Conservation (phyloP, 2,329 filamentous ascomycete species). For the Pyrenophora seminiperda region DNA sequence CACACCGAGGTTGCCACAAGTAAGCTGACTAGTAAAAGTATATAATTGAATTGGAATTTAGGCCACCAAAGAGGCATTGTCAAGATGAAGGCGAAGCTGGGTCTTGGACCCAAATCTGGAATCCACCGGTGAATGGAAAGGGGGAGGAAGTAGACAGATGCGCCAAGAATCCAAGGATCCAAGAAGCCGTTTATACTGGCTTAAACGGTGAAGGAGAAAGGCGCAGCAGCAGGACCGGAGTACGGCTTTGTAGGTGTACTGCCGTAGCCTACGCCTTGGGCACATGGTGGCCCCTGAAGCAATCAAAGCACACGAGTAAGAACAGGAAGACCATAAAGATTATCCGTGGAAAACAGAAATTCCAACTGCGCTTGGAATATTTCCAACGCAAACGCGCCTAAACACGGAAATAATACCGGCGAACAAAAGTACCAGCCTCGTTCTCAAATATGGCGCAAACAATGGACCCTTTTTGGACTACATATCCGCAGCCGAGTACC, state of each 20-base stretch:
- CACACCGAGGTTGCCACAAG: neutral
- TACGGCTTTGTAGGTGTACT: neutral
- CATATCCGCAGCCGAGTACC: conserved; percentile 10
- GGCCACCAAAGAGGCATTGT: conserved; percentile 9
- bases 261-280: no score
- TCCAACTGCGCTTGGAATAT: no score
- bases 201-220: neutral
- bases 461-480: neutral
- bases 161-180: neutral
- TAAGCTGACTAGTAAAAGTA: neutral
- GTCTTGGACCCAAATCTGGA: conserved; percentile 5
- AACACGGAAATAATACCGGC: no score
- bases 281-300: no score
- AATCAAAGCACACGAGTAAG: no score
- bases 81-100: conserved; percentile 14
- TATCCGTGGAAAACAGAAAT: neutral
- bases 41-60: neutral
- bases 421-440: no score
- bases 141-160: neutral
- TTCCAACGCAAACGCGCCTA: no score
- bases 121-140: conserved; percentile 9
- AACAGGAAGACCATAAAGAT: no score
- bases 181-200: neutral
- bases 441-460: neutral
- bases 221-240: conserved; percentile 2